These are phyloP conservation scores for Colletotrichum viniferum DNA, from an alignment of 2,329 filamentous ascomycete species.

Conservation along the genomic window DNA sequence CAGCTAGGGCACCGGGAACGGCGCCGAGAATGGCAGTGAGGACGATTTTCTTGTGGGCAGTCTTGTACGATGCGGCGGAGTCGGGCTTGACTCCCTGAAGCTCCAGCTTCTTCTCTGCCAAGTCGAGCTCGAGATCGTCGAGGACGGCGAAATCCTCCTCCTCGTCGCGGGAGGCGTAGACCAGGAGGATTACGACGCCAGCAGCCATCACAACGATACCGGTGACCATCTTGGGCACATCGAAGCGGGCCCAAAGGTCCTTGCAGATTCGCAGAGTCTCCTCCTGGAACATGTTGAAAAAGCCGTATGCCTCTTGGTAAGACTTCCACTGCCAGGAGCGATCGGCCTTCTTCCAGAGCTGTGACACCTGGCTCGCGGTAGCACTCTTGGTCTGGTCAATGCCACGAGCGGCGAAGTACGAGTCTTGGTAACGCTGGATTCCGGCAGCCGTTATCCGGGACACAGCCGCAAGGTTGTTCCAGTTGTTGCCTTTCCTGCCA, in stretches of 20 bases:
- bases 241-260: slow-evolving; percentile 88
- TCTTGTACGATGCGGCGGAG: slow-evolving; percentile 35
- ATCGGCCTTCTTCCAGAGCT: slow-evolving; percentile 54
- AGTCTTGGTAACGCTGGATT: slow-evolving; percentile 85
- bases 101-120: slow-evolving; percentile 63
- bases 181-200: slow-evolving; percentile 70
- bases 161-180: slow-evolving; percentile 70
- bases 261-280: slow-evolving; percentile 82
- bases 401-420: slow-evolving; percentile 77
- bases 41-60: slow-evolving; percentile 42
- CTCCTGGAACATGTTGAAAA: slow-evolving; percentile 76
- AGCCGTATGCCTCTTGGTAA: slow-evolving; percentile 53
- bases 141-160: slow-evolving; percentile 59
- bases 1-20: slow-evolving; percentile 35
- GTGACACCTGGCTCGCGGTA: slow-evolving; percentile 33
- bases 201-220: slow-evolving; percentile 75
- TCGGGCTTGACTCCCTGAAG: slow-evolving; percentile 42
- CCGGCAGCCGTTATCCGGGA: slow-evolving; percentile 81
- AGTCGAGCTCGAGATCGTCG: slow-evolving; percentile 62
- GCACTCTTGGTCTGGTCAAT: slow-evolving; percentile 65
- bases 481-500: slow-evolving; percentile 70
- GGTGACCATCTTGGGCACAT: slow-evolving; percentile 82
- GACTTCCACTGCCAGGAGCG: slow-evolving; percentile 41
- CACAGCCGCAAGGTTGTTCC: slow-evolving; percentile 77
- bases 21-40: slow-evolving; percentile 39